Evolutionary conservation across 1,284 basidiomycete species (phyloP).

Genomic region (Volvariella surrecta): DNA sequence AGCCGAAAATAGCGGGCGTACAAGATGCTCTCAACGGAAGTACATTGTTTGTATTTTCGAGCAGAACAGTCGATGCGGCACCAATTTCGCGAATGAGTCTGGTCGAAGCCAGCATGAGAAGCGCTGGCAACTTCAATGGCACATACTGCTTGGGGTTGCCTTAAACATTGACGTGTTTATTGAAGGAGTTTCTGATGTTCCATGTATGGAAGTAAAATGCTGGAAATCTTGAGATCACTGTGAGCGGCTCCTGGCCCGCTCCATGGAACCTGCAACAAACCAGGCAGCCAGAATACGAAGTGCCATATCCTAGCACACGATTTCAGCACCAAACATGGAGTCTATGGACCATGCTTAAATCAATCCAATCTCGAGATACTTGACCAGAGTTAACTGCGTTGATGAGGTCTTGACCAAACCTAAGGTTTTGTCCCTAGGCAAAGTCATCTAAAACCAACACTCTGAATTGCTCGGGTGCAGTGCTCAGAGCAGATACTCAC

Average conservation of each 20-base stretch:
- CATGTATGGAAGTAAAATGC: conserved; percentile 31
- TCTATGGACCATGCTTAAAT: conserved; percentile 21
- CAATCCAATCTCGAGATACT: conserved; percentile 40
- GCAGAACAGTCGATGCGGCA: conserved; percentile 61
- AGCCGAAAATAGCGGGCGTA: conserved; percentile 53
- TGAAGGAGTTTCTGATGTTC: conserved; percentile 27
- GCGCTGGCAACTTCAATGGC: neutral
- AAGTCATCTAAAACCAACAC: conserved; percentile 42
- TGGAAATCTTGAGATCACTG: conserved; percentile 47
- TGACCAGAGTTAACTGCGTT: conserved; percentile 44
- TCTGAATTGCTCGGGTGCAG: neutral
- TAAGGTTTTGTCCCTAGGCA: conserved; percentile 63
- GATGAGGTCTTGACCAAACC: conserved; percentile 41
- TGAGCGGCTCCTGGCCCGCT: conserved; percentile 51
- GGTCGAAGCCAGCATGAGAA: neutral
- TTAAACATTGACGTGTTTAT: conserved; percentile 56
- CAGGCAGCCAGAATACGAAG: conserved; percentile 55
- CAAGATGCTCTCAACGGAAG: conserved; percentile 51
- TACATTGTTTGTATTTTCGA: conserved; percentile 55
- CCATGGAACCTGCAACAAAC: conserved; percentile 19
- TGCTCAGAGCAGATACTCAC: conserved; percentile 24
- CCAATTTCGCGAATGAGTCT: conserved; percentile 50
- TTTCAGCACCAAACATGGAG: neutral
- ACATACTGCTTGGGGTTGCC: conserved; percentile 47
- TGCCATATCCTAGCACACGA: conserved; percentile 43